A percentile compares a stretch with the other conserved stretches of the same genome.
phyloP scores from a whole-genome alignment of 2,329 filamentous ascomycete genomes.

The Penicillium sp. region DNA sequence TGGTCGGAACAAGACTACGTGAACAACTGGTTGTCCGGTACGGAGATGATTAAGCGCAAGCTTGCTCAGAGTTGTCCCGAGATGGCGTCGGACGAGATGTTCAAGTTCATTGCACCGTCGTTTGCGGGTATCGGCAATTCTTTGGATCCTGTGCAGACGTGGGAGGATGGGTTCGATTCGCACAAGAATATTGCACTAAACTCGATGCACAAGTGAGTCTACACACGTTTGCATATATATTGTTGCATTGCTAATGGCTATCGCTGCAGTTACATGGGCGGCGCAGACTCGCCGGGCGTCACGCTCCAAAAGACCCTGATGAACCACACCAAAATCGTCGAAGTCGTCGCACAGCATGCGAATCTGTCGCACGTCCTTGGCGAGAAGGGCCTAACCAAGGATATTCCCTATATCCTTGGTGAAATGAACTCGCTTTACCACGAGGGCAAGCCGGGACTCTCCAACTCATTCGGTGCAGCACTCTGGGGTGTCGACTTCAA shows the following conservation, averaged over 20 bases:
- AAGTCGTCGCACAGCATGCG: constrained; percentile 51
- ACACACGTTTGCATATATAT: not conserved
- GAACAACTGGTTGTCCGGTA: constrained; percentile 58
- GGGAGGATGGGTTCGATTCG: constrained; percentile 53
- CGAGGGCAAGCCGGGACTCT: constrained; percentile 60
- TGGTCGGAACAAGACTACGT: constrained; percentile 60
- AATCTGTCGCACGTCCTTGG: constrained; percentile 48
- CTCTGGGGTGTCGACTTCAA: constrained; percentile 65
- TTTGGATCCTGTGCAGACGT: constrained; percentile 52
- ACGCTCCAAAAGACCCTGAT: constrained; percentile 62
- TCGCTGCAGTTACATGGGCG: constrained; percentile 58
- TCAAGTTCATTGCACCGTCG: constrained; percentile 58
- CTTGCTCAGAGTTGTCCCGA: constrained; percentile 53
- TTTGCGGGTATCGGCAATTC: constrained; percentile 55
- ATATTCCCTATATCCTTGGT: constrained; percentile 56
- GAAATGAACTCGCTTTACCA: constrained; percentile 64
- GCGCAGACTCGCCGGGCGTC: constrained; percentile 58
- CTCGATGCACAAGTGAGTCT: constrained; percentile 58
- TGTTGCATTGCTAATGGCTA: not conserved
- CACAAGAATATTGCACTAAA: constrained; percentile 54
- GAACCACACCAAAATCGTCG: constrained; percentile 58
- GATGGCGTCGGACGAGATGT: constrained; percentile 41
- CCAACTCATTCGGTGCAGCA: constrained; percentile 64
- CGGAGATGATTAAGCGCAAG: constrained; percentile 47
- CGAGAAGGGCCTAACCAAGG: constrained; percentile 23